Conservation (phyloP, 176 grass and related monocot species). For the Canna indica region DNA sequence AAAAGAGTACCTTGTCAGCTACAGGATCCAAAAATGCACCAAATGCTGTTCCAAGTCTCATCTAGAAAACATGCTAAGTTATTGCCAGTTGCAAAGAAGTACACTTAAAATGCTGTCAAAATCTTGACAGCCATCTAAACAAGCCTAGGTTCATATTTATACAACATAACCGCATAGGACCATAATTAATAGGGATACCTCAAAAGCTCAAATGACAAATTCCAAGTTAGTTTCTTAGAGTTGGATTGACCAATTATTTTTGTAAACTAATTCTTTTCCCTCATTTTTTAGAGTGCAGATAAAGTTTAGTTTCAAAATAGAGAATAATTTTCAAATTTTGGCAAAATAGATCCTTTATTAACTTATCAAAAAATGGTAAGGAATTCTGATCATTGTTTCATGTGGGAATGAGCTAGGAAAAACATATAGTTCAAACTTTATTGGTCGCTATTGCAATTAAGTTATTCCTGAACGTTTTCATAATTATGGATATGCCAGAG, state of each 20-base stretch:
- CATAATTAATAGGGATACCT: background rate
- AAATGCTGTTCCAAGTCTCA: slow-evolving; percentile 87
- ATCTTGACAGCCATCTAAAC: background rate
- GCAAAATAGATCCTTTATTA: background rate
- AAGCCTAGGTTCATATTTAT: background rate
- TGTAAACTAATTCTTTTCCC: background rate
- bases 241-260: background rate
- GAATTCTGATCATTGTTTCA: no score
- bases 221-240: background rate
- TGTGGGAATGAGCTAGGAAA: no score
- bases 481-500: background rate
- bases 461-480: background rate
- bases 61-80: slow-evolving; percentile 26
- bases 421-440: no score
- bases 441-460: background rate
- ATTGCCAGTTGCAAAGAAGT: background rate
- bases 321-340: background rate
- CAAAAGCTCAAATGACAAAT: background rate
- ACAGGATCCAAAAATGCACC: slow-evolving; percentile 99
- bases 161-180: background rate
- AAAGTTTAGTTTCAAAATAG: no score
- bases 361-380: background rate
- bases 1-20: slow-evolving; percentile 68
- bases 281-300: no score
- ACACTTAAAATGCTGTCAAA: background rate